Evolutionary conservation across 1,284 basidiomycete species (phyloP).

Genomic region (Takashimella tepidaria): DNA sequence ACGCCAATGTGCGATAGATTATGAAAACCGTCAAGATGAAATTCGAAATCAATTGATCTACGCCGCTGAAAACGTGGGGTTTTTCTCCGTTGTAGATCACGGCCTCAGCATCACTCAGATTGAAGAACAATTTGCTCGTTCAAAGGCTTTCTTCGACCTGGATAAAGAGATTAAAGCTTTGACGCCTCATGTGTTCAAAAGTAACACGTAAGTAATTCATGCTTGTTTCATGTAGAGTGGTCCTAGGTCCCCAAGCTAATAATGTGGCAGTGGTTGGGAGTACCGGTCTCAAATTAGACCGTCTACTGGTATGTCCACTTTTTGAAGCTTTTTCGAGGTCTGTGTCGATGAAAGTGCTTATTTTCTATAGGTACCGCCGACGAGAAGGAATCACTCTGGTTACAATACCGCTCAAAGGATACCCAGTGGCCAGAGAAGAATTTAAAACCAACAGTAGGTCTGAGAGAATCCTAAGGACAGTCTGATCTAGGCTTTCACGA

Average conservation of each 20-base stretch:
- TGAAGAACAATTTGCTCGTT: conserved; percentile 9
- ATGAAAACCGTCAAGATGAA: conserved; percentile 24
- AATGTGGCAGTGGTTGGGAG: conserved; percentile 15
- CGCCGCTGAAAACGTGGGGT: conserved; percentile 30
- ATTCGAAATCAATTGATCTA: conserved; percentile 29
- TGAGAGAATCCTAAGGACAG: too few relatives aligned
- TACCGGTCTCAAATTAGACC: conserved; percentile 16
- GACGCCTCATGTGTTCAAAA: conserved; percentile 15
- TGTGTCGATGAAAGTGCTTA: neutral
- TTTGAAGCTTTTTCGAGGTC: neutral
- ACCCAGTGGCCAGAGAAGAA: neutral
- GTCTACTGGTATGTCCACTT: conserved; percentile 1
- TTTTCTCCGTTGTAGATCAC: conserved; percentile 19
- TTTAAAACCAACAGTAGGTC: neutral
- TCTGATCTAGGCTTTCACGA: neutral
- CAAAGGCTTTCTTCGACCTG: conserved; percentile 12
- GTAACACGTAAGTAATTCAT: neutral
- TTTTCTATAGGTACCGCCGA: conserved; percentile 10
- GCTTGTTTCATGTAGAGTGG: neutral
- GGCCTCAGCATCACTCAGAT: conserved; percentile 11
- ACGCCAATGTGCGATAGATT: too few relatives aligned
- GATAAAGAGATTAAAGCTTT: conserved; percentile 10
- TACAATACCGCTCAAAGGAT: conserved; percentile 2
- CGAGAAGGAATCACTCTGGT: conserved; percentile 16
- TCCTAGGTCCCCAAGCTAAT: neutral